A percentile compares a stretch with the other conserved stretches of the same genome.
Conservation (phyloP, 768 basidiomycete genomes). For the Serpula lacrymans region DNA sequence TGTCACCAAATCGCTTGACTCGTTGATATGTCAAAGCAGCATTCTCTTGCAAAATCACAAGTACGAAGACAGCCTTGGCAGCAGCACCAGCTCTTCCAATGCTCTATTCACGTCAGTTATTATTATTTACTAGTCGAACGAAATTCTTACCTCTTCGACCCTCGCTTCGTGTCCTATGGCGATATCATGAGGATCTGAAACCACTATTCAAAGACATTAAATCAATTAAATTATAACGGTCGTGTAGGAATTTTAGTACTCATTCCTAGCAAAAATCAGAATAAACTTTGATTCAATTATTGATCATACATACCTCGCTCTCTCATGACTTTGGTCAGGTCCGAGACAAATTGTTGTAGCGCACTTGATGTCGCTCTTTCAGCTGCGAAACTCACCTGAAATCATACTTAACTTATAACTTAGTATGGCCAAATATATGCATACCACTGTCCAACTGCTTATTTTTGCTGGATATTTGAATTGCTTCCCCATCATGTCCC, state of each 20-base stretch:
- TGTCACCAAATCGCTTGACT: conserved; percentile 31
- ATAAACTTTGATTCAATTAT: background rate
- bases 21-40: conserved; percentile 23
- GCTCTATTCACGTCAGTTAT: background rate
- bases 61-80: conserved; percentile 16
- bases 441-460: conserved; percentile 19
- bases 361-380: background rate
- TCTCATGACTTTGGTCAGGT: background rate
- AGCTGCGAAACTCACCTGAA: conserved; percentile 11
- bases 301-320: background rate
- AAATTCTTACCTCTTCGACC: background rate
- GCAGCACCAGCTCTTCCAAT: conserved; percentile 1
- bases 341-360: too few species aligned
- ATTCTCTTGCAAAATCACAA: conserved; percentile 29
- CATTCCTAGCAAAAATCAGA: conserved; percentile 3
- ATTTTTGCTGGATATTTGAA: conserved; percentile 16
- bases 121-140: background rate
- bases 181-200: background rate
- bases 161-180: background rate
- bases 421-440: conserved; percentile 20
- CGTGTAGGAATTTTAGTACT: too few species aligned
- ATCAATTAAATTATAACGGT: too few species aligned
- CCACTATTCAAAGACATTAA: too few species aligned
- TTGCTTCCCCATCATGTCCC: conserved; percentile 30
- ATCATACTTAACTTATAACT: conserved; percentile 12